Base-by-base conservation (phyloP, 805 yeast species). In the Sporopachydermia lactativora region DNA sequence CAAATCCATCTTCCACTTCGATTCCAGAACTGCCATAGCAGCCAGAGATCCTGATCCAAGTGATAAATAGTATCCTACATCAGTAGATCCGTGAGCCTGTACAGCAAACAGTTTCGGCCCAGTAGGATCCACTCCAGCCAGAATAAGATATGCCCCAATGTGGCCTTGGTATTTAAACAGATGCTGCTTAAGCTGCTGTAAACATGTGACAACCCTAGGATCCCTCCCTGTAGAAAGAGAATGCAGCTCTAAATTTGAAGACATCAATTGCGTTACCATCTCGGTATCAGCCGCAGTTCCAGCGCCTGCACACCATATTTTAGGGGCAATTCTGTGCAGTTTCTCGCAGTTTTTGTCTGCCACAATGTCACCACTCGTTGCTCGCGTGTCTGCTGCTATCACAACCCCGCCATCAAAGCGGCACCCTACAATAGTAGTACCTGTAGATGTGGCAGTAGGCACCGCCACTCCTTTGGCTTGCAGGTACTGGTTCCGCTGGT, bases 281-380 rank as follows among this genome's bases (percentile, higher is more conserved):
- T 92, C 97, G 8, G 96, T 92, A 59, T 92, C 98, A 4, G 98
- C 97, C 19, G 98, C 98, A n/a, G 98, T 92, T 60, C 98, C 98
- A 3, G 98, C 98, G 54, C 98, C 98, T 40, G 98, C 98, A 76
- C 98, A 89, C 96, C 96, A 89, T 57, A 88, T 86, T 54, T 71
- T 73, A 5, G 96, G 95, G 4, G 95, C 73, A 48, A 88, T 70
- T 50, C 94, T 66, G 63, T 89, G 96, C 48, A 92, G 69, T 62
- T 89, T 89, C 56, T 86, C 96, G 70, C 96, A 88, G 66, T 92
- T 92, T 68, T 92, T 92, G 64, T 92, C 97, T 4, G 98, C 98
- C 28, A 92, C 97, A 51, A 92, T 85, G 43, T 79, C 80, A 11
- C 98, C 98, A 31, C 92, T 80, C 3, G 98, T 92, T 42, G 98